A percentile compares a stretch with the other conserved stretches of the same genome.
phyloP scores from a whole-genome alignment of 176 grass and related monocot species.

The Ampelocalamus luodianensis region DNA sequence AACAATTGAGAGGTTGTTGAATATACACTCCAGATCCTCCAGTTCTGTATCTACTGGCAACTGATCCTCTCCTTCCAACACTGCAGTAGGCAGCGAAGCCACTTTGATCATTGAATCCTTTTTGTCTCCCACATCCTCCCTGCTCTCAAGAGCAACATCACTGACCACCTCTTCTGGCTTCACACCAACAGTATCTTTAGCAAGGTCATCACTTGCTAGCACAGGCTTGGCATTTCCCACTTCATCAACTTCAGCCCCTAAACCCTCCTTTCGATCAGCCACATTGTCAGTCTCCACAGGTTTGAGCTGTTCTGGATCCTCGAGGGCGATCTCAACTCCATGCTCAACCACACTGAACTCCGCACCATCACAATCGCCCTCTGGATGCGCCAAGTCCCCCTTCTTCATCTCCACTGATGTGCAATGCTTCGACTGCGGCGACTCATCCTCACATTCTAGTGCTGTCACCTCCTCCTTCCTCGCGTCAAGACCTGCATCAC shows the following conservation, averaged over 20 bases:
- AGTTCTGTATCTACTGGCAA: slow-evolving; percentile 48
- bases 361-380: slow-evolving; percentile 30
- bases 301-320: slow-evolving; percentile 52
- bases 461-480: slow-evolving; percentile 32
- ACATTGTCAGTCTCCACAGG: slow-evolving; percentile 32
- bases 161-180: slow-evolving; percentile 30
- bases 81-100: not conserved
- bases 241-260: slow-evolving; percentile 1
- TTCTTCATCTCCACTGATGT: slow-evolving; percentile 63
- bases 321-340: slow-evolving; percentile 57
- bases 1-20: slow-evolving; percentile 55
- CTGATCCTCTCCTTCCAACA: slow-evolving; percentile 31
- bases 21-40: slow-evolving; percentile 59
- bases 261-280: slow-evolving; percentile 20
- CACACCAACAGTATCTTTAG: slow-evolving; percentile 31
- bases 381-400: slow-evolving; percentile 27
- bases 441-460: slow-evolving; percentile 41
- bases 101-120: slow-evolving; percentile 3
- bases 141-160: slow-evolving; percentile 19
- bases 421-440: slow-evolving; percentile 75
- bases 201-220: not conserved
- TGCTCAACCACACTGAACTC: slow-evolving; percentile 78
- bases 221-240: slow-evolving; percentile 16
- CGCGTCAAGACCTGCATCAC: slow-evolving; percentile 20
- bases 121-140: slow-evolving; percentile 16